These are phyloP conservation scores for Penicillium sp. DNA, from an alignment of 2,329 filamentous ascomycete genomes.

Conservation along the genomic window DNA sequence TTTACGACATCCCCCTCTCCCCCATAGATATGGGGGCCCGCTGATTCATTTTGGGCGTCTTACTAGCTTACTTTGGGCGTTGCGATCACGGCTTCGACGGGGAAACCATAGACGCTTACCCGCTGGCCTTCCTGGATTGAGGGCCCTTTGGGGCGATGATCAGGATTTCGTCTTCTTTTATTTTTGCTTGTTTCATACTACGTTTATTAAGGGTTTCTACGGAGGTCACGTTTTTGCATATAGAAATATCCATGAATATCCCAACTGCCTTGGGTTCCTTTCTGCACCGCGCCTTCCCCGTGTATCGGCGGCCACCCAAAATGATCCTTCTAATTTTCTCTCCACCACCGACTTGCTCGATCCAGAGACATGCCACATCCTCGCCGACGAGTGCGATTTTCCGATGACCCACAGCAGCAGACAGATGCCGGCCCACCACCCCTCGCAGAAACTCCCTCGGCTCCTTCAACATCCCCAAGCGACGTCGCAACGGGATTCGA, in stretches of 20 bases:
- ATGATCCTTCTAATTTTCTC: not conserved
- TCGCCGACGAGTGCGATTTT: conserved; percentile 11
- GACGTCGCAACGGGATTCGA: conserved; percentile 17
- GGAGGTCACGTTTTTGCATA: conserved; percentile 15
- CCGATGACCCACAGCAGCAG: not conserved
- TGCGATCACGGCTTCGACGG: conserved; percentile 16
- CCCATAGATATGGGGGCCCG: conserved; percentile 8
- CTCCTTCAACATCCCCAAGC: not conserved
- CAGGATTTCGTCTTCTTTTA: conserved; percentile 10
- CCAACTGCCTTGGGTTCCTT: not conserved
- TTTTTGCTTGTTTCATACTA: conserved; percentile 14
- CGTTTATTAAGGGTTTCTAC: not conserved
- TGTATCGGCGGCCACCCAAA: not conserved
- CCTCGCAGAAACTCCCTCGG: not conserved
- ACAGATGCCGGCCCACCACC: not conserved
- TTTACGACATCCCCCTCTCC: conserved; percentile 3
- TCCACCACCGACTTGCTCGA: not conserved
- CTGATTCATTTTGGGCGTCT: conserved; percentile 21
- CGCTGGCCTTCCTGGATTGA: not conserved
- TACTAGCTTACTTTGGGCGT: conserved; percentile 15
- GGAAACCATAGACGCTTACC: conserved; percentile 13
- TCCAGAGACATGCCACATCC: not conserved
- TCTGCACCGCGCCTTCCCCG: not conserved
- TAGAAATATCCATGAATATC: conserved; percentile 18
- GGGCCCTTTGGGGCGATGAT: conserved; percentile 8